Base-by-base conservation (phyloP, 306 rosid genomes). In the Trifolium repens region DNA sequence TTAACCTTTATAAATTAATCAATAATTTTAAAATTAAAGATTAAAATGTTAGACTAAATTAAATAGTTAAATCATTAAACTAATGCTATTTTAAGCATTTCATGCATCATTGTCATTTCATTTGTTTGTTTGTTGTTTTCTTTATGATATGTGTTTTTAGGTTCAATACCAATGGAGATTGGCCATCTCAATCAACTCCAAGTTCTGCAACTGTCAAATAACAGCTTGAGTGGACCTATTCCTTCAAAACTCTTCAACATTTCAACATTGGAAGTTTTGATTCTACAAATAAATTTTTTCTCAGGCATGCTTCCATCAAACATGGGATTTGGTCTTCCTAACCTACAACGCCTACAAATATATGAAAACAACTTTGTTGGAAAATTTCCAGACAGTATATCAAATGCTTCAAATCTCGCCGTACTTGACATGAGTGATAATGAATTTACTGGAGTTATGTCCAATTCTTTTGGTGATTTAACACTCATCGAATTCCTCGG, bases 201-300 rank as follows among this genome's bases (percentile, higher is more conserved):
- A 13, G 0, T 0, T 6, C 63, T 78, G 15, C 27, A 0, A 46
- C 2, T 79, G 24, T 54, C 26, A 22, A 1, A 0, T 9, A 78
- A 73, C 35, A 6, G 27, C 2, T 49, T 80, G 22, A 74, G 19
- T 59, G 79, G 76, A 68, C 0, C 26, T 12, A 10, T 80, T 26
- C 76, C 84, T 75, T 49, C 60, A 7, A 32, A 47, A 39, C 5
- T 82, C 24, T 60, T 82, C 63, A 82, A 82, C 58, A 82, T 73
- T 9, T 73, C 86, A 16, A 39, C 55, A n/a, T 12, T 37, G 50
- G 9, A 19, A 11, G 3, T 1, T 17, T 60, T 78, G 27, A 3
- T 0, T 37, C 79, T 77, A 22, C 30, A 11, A 5, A 0, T 0
- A 1, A 82, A 78, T 78, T 66, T 22, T 2, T 37, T 74, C 55